Evolutionary conservation across 345 rosid genomes (phyloP).

Genomic region (Orychophragmus violaceus): DNA sequence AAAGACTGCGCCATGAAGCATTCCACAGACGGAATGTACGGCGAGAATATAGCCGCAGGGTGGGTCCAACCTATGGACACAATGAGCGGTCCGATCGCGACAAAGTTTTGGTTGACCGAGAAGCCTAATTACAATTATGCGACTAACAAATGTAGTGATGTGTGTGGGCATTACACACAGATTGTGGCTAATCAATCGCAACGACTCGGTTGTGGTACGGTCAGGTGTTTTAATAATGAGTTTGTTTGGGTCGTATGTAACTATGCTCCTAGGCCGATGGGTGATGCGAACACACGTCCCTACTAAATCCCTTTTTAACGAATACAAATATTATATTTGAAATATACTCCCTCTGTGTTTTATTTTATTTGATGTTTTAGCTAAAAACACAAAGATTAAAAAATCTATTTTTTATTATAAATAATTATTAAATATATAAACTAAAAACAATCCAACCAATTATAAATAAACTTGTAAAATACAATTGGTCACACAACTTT

Average conservation of each 20-base stretch:
- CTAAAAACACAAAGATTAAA: too few species aligned
- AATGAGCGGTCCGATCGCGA: constrained; percentile 37
- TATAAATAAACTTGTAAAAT: too few species aligned
- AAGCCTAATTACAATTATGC: constrained; percentile 39
- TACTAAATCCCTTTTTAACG: background rate
- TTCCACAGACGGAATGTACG: constrained; percentile 44
- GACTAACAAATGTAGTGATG: constrained; percentile 39
- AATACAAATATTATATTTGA: too few species aligned
- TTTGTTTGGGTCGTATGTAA: constrained; percentile 48
- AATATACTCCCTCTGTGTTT: too few species aligned
- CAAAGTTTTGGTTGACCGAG: constrained; percentile 49
- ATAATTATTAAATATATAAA: too few species aligned
- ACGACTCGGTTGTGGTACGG: constrained; percentile 58
- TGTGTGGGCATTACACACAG: constrained; percentile 69
- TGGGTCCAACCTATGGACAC: constrained; percentile 13
- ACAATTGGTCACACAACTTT: too few species aligned
- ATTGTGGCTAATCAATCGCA: constrained; percentile 55
- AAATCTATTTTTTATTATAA: too few species aligned
- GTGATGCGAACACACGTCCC: constrained; percentile 30
- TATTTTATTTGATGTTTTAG: too few species aligned
- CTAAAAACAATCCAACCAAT: too few species aligned
- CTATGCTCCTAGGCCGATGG: constrained; percentile 45
- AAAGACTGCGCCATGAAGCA: constrained; percentile 26
- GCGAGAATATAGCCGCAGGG: constrained; percentile 49
- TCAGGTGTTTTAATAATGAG: constrained; percentile 39